Base-by-base conservation (phyloP, 768 basidiomycete genomes). In the Zangia roseola region DNA sequence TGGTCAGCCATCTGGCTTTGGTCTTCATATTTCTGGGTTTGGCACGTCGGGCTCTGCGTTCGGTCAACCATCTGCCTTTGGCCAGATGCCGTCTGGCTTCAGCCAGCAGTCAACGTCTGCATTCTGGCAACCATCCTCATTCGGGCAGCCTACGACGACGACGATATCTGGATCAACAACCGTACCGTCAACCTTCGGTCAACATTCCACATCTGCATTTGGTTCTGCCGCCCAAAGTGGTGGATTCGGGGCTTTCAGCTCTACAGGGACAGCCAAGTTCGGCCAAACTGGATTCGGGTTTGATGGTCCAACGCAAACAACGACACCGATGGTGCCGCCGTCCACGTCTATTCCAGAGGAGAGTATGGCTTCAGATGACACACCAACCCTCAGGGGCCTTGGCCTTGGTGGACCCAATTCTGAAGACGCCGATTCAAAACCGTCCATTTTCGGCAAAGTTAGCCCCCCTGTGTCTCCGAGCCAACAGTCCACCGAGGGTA, bases 221-320 rank as follows among this genome's bases (percentile, higher is more conserved):
- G 56, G 61, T 3, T 50, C 68, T 36, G 43, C 56, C 25, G 8
- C 43, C 3, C 50, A 61, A 9, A 35, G 57, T 24, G 40, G 40
- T 31, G 69, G 69, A 20, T 73, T 73, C 49, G 70, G 64, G 4
- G 60, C 63, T 8, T 67, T 68, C 35, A 59, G 62, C 6, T 68
- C 71, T 2, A 41, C 62, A 10, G 60, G 56, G 16, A 65, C 64
- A 6, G 53, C 58, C 5, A 59, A 69, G 30, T 74, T 74, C 38
- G 65, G 71, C 17, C 60, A 63, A 19, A 23, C 70, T 3, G 31
- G 56, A 5, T 67, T 69, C 8, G 47, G 57, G 20, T 60, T 62
- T 17, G 54, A 51, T 23, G 52, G 24, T 5, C 39, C 50, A n/a
- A 20, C 37, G 16, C 57, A 61, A 49, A 19, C 41, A 12, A n/a